Evolutionary conservation across 139 green algal species (phyloP).

Genomic region (Zygnema circumcarinatum): DNA sequence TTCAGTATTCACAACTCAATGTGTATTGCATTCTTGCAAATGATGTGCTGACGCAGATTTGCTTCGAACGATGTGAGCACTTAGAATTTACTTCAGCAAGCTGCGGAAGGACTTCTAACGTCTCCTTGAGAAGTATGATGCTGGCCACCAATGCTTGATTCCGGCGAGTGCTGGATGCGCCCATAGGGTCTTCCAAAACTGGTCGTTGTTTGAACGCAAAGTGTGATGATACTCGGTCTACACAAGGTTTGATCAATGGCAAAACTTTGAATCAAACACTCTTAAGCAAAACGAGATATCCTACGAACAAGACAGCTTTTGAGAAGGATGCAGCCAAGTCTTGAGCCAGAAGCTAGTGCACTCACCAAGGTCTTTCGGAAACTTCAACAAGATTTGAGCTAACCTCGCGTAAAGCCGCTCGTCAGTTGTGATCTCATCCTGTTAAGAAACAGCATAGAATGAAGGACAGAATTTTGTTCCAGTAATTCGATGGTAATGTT

Average conservation of each 20-base stretch:
- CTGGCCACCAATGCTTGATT: slow-evolving; percentile 50
- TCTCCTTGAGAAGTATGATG: slow-evolving; percentile 58
- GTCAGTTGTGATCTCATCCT: slow-evolving; percentile 65
- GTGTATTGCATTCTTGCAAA: neutral
- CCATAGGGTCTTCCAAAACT: slow-evolving; percentile 32
- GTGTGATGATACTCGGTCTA: slow-evolving; percentile 51
- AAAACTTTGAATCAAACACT: neutral
- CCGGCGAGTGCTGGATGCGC: slow-evolving; percentile 17
- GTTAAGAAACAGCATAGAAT: slow-evolving; percentile 3
- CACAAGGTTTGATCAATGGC: slow-evolving; percentile 1
- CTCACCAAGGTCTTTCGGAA: slow-evolving; percentile 58
- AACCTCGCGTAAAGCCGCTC: slow-evolving; percentile 41
- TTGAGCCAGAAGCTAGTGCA: neutral
- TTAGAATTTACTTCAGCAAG: slow-evolving; percentile 37
- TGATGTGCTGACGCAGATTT: too few relatives aligned
- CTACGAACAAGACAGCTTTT: neutral
- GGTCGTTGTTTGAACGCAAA: slow-evolving; percentile 49
- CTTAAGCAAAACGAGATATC: neutral
- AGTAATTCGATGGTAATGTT: too few relatives aligned
- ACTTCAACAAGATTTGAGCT: slow-evolving; percentile 36
- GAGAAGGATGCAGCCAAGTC: too few relatives aligned
- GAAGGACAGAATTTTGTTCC: too few relatives aligned
- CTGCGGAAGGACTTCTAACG: slow-evolving; percentile 42
- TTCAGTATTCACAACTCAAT: too few relatives aligned
- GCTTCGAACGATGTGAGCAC: too few relatives aligned